Evolutionary conservation across 2,329 filamentous ascomycete species (phyloP).

Genomic region (Pyrenophora seminiperda): DNA sequence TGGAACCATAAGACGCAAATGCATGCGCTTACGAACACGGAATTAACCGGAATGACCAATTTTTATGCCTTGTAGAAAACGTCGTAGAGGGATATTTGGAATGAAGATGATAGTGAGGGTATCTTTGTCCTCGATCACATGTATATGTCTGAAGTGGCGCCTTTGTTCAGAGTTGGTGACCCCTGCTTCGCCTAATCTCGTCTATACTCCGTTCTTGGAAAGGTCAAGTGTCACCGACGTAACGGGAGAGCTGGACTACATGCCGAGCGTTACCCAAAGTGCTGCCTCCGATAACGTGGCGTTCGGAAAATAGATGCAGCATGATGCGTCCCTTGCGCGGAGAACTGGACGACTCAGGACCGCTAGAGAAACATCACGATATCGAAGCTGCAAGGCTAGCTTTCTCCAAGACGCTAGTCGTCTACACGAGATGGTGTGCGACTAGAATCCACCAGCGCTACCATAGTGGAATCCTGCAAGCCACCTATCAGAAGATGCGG

Average conservation of each 20-base stretch:
- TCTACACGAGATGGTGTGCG: neutral
- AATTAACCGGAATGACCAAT: neutral
- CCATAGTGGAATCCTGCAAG: neutral
- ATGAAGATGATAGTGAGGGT: neutral
- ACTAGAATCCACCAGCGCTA: constrained; percentile 1
- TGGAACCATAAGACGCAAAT: constrained; percentile 12
- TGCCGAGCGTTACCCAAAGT: constrained; percentile 5
- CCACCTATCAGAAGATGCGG: constrained; percentile 2
- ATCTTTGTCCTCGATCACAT: neutral
- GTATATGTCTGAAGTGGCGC: neutral
- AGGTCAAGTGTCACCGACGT: neutral
- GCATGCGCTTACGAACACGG: neutral
- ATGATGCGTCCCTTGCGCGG: constrained; percentile 1
- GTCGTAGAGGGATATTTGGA: neutral
- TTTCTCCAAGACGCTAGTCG: constrained; percentile 2
- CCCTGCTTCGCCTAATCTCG: neutral
- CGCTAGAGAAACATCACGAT: constrained; percentile 10
- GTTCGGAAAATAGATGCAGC: constrained; percentile 4
- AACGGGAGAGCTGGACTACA: constrained; percentile 2
- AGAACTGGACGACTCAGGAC: neutral
- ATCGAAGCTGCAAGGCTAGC: constrained; percentile 7
- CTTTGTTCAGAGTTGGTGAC: too few relatives aligned
- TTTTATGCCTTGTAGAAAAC: neutral
- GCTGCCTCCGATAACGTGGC: neutral
- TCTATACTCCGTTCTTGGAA: neutral